A percentile compares a stretch with the other conserved stretches of the same genome.
These are phyloP conservation scores for Pichia rugopelliculosa DNA, from an alignment of 805 yeast species.

Conservation along the genomic window DNA sequence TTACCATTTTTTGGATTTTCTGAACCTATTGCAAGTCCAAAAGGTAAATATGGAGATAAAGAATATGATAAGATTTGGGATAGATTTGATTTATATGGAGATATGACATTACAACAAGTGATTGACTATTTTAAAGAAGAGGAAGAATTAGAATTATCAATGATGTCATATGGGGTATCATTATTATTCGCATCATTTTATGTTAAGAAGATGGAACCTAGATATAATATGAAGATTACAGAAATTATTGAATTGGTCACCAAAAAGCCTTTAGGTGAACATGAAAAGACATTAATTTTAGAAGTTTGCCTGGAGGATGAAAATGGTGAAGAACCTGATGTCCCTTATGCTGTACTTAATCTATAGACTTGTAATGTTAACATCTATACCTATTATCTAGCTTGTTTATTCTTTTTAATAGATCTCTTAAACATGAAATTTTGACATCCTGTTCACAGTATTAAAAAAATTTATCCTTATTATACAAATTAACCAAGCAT, in stretches of 20 bases:
- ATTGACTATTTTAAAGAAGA: constrained; percentile 55
- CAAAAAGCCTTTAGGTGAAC: constrained; percentile 70
- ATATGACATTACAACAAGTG: constrained; percentile 41
- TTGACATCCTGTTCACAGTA: no score
- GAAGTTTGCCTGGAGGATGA: constrained; percentile 91
- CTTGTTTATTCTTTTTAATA: neutral
- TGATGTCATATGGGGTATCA: constrained; percentile 89
- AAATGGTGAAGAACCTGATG: constrained; percentile 92
- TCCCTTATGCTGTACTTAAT: constrained; percentile 75
- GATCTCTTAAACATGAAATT: neutral
- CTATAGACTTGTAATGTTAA: no score
- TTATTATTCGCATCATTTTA: constrained; percentile 87
- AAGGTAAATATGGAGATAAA: constrained; percentile 72
- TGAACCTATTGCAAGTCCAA: constrained; percentile 85
- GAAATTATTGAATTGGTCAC: constrained; percentile 77
- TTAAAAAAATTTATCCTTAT: neutral
- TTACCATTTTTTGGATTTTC: constrained; percentile 95
- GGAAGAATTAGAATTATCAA: constrained; percentile 81
- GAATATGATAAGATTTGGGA: constrained; percentile 91
- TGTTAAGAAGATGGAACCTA: constrained; percentile 82
- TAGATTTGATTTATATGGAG: constrained; percentile 75
- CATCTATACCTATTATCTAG: no score
- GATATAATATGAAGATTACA: constrained; percentile 59
- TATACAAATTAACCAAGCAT: neutral
- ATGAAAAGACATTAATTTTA: constrained; percentile 69